Percentiles rank a stretch among this genome's conserved stretches.
Evolutionary conservation across 148 eudicot species (phyloP).

Genomic region (Camellia sinensis): DNA sequence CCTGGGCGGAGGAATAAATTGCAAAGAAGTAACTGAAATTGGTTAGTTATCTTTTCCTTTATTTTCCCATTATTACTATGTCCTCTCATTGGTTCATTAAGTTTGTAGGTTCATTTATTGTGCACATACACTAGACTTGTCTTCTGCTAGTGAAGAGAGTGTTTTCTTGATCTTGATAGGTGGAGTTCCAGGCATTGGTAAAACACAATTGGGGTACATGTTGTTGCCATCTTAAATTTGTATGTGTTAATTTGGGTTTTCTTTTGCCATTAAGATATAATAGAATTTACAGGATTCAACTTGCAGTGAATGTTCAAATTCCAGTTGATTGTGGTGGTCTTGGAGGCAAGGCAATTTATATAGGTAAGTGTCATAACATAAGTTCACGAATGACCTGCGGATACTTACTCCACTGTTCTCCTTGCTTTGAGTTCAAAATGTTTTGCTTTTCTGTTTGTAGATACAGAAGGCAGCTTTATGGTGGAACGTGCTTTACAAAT

Average conservation of each 20-base stretch:
- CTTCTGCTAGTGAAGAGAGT: constrained; percentile 14
- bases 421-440: constrained; percentile 27
- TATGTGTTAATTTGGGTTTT: background rate
- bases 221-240: constrained; percentile 4
- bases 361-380: constrained; percentile 46
- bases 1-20: constrained; percentile 85
- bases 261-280: constrained; percentile 18
- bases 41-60: constrained; percentile 41
- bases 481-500: constrained; percentile 93
- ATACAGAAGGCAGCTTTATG: constrained; percentile 98
- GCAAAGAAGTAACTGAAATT: constrained; percentile 94
- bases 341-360: constrained; percentile 83
- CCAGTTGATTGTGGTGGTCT: constrained; percentile 80
- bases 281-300: constrained; percentile 75
- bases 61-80: background rate
- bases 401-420: background rate
- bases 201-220: constrained; percentile 88
- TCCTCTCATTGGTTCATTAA: background rate
- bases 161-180: constrained; percentile 42
- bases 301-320: constrained; percentile 89
- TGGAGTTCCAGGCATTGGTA: constrained; percentile 96
- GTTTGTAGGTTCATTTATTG: background rate
- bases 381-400: constrained; percentile 4
- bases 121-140: background rate
- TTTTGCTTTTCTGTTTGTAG: constrained; percentile 32